Conservation (phyloP, 441 rosid species). For the Syzygium malaccense region DNA sequence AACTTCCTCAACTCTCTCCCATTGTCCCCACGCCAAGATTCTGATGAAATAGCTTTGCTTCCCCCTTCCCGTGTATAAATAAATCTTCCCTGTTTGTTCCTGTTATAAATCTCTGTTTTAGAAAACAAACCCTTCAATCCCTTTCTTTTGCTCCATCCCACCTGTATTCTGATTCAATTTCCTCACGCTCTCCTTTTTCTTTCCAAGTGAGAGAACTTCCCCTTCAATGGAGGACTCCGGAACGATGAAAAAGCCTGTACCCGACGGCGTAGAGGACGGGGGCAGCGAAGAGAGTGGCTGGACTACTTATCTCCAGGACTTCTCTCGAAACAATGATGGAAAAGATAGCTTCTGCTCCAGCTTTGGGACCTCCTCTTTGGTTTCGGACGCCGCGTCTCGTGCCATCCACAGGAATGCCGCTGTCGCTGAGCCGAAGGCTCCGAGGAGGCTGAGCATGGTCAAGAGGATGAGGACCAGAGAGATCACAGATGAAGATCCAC, state of each 20-base stretch:
- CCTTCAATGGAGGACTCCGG: not conserved
- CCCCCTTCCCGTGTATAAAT: not conserved
- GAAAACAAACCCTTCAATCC: not conserved
- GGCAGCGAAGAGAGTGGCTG: slow-evolving; percentile 71
- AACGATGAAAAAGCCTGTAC: not conserved
- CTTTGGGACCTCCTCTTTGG: slow-evolving; percentile 39
- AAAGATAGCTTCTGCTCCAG: slow-evolving; percentile 22
- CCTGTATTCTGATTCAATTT: not conserved
- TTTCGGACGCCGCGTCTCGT: slow-evolving; percentile 63
- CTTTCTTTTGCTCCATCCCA: not conserved
- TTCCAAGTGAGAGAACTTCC: not conserved
- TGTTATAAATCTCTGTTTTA: not conserved
- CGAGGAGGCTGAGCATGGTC: slow-evolving; percentile 30
- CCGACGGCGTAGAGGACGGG: not conserved
- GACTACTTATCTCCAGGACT: slow-evolving; percentile 76
- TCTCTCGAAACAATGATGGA: slow-evolving; percentile 20
- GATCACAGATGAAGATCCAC: slow-evolving; percentile 52
- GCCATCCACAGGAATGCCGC: slow-evolving; percentile 1
- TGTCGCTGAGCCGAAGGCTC: slow-evolving; percentile 5
- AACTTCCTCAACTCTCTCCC: slow-evolving; percentile 30
- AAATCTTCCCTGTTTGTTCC: not conserved
- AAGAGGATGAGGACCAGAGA: slow-evolving; percentile 41
- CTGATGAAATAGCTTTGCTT: slow-evolving; percentile 6
- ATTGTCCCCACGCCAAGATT: slow-evolving; percentile 29
- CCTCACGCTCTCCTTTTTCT: not conserved